These are phyloP conservation scores for Coemansia sp. DNA, from an alignment of 192 early-diverging fungal genomes.

Conservation along the genomic window DNA sequence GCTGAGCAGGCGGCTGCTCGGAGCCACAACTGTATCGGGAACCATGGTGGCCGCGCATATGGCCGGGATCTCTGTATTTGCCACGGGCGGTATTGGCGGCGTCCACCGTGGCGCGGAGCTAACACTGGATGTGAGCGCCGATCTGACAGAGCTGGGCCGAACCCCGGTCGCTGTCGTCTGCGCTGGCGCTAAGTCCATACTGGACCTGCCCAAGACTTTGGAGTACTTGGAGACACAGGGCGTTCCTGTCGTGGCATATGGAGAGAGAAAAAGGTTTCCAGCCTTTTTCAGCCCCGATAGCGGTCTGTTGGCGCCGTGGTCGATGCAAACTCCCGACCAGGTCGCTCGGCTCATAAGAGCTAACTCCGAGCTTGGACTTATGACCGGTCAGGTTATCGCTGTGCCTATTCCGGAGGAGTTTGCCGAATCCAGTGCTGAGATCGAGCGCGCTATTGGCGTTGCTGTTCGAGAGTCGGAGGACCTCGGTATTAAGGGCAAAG, in stretches of 20 bases:
- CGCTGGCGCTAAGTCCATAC: slow-evolving; percentile 95
- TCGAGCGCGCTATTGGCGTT: slow-evolving; percentile 72
- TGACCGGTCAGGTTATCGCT: slow-evolving; percentile 83
- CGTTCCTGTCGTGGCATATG: slow-evolving; percentile 85
- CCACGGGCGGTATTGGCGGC: slow-evolving; percentile 97
- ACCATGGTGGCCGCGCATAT: slow-evolving; percentile 88
- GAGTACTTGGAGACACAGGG: slow-evolving; percentile 95
- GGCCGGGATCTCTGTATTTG: slow-evolving; percentile 90
- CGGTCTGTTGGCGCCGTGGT: slow-evolving; percentile 59
- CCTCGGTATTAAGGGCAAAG: slow-evolving; percentile 77
- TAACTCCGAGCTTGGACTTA: slow-evolving; percentile 65
- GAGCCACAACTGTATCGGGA: slow-evolving; percentile 92
- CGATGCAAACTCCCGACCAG: slow-evolving; percentile 37
- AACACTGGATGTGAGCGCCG: slow-evolving; percentile 89
- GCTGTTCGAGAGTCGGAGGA: slow-evolving; percentile 74
- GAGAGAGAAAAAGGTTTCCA: slow-evolving; percentile 72
- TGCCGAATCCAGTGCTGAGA: slow-evolving; percentile 60
- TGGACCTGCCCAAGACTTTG: slow-evolving; percentile 90
- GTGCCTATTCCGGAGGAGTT: slow-evolving; percentile 83
- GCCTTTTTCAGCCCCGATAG: slow-evolving; percentile 88
- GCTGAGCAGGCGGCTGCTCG: slow-evolving; percentile 68
- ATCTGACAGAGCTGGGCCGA: slow-evolving; percentile 87
- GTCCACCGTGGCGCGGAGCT: slow-evolving; percentile 84
- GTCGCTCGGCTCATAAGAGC: slow-evolving; percentile 56
- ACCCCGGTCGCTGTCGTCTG: slow-evolving; percentile 96